These are phyloP conservation scores for Mucor velutinosus DNA, from an alignment of 371 early-diverging fungal species.

Conservation along the genomic window DNA sequence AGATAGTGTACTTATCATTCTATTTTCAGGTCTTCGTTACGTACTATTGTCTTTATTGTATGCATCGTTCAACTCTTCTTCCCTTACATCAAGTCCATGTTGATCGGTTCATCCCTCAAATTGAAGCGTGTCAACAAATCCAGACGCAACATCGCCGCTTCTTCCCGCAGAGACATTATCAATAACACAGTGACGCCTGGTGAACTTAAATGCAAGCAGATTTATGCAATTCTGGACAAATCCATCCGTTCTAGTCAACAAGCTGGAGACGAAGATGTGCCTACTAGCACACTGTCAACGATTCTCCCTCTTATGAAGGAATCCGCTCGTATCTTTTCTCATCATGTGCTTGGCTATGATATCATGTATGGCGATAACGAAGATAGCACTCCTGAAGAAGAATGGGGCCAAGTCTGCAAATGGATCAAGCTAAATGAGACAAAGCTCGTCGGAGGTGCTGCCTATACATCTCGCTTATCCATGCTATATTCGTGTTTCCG, in stretches of 20 bases:
- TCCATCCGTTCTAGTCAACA: conserved; percentile 18
- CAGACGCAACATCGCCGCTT: conserved; percentile 6
- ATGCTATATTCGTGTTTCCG: conserved; percentile 37
- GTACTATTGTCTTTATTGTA: conserved; percentile 34
- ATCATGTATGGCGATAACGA: conserved; percentile 26
- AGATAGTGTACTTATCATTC: neutral
- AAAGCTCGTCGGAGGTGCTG: conserved; percentile 47
- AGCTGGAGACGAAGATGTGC: conserved; percentile 24
- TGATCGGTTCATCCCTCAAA: conserved; percentile 21
- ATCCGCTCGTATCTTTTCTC: conserved; percentile 24
- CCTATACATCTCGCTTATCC: conserved; percentile 22
- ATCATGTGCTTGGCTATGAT: conserved; percentile 48
- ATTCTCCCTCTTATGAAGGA: conserved; percentile 25
- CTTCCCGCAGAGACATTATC: neutral
- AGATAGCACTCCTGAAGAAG: conserved; percentile 24
- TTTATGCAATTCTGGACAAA: conserved; percentile 34
- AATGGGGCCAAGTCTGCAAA: conserved; percentile 41
- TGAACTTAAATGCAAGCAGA: conserved; percentile 45
- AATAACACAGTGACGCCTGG: conserved; percentile 33
- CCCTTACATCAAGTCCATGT: conserved; percentile 31
- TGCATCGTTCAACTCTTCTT: conserved; percentile 37
- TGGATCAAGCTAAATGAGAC: conserved; percentile 53
- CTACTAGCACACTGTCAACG: conserved; percentile 26
- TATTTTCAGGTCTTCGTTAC: conserved; percentile 24
- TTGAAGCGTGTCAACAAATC: conserved; percentile 31